These are phyloP conservation scores for Globisporangium alternatum DNA, from an alignment of 352 stramenopile species.

Conservation along the genomic window DNA sequence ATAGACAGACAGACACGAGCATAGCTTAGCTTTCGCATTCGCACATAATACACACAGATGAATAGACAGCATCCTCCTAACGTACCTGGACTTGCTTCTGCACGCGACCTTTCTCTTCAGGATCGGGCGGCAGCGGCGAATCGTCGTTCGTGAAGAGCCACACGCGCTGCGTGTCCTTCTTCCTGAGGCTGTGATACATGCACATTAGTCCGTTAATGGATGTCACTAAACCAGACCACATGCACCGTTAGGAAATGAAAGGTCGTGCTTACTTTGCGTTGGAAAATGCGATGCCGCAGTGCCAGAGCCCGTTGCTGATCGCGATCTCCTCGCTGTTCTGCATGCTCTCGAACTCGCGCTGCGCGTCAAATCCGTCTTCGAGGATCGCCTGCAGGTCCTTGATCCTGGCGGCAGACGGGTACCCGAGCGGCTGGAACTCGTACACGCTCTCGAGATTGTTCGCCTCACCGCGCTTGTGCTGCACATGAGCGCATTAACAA, in stretches of 20 bases:
- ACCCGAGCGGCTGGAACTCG: conserved; percentile 75
- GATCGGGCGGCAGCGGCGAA: conserved; percentile 36
- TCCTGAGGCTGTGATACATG: conserved; percentile 55
- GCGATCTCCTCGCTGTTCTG: conserved; percentile 50
- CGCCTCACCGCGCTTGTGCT: conserved; percentile 62
- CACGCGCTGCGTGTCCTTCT: conserved; percentile 81
- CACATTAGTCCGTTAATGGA: not conserved
- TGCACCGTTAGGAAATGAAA: not conserved
- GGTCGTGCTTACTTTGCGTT: conserved; percentile 55
- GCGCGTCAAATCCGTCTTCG: conserved; percentile 35
- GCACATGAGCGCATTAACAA: not conserved
- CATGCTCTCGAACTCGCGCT: conserved; percentile 53
- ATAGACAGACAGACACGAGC: not conserved
- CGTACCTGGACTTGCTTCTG: conserved; percentile 79
- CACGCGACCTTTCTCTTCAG: conserved; percentile 55
- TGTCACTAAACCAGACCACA: not conserved
- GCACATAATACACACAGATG: not conserved
- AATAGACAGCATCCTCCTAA: not conserved
- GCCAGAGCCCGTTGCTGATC: conserved; percentile 83
- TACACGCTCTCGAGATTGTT: conserved; percentile 66
- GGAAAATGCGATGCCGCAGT: conserved; percentile 78
- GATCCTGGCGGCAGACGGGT: conserved; percentile 65
- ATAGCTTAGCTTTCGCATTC: not conserved
- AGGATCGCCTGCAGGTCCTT: conserved; percentile 69
- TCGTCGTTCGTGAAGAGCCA: conserved; percentile 89